Evolutionary conservation across 2,329 filamentous ascomycete genomes (phyloP), one percentile per base, ranked within the genome.

Genomic region (Ophiostoma tasmaniense): DNA sequence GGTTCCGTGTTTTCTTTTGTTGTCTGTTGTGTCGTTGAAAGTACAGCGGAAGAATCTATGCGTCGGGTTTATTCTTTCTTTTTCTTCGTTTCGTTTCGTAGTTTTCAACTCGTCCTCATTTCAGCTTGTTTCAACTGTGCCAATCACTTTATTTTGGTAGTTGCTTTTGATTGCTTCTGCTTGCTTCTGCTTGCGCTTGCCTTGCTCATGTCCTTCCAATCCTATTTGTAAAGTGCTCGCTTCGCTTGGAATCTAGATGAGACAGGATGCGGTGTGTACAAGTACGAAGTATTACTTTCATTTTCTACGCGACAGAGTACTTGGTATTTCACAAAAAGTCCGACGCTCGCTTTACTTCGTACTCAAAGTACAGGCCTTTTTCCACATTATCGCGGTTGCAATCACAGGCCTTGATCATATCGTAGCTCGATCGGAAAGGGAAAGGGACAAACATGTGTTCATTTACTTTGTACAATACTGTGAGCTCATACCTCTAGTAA

Each of bases 361-460:
- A n/a, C 33, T 33, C 33, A 2, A 39, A 39, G 14, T 39, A 50
- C 1, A 45, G 17, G 22, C 45, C 3, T 25, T 59, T 61, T 13
- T 30, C 55, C 25, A 61, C 55, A 61, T 28, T 30, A 17, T 61
- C 25, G 55, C 55, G 25, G 55, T 61, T 61, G 20, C 55, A 33
- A 13, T 61, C n/a, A n/a, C n/a, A n/a, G n/a, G n/a, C n/a, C n/a
- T n/a, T 25, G 25, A 25, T 25, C 50, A 25, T 55, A 25, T 55
- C 50, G 50, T 55, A 55, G 50, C 55, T 61, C 55, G 55, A 61
- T 61, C 55, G 55, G 55, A 61, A 61, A 28, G 55, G 55, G 55
- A 28, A 61, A 61, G 50, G 50, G 50, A 52, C 20, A 20, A 52
- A n/a, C n/a, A n/a, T n/a, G n/a, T n/a, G n/a, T n/a, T n/a, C n/a